Evolutionary conservation across 2,329 filamentous ascomycete genomes (phyloP), one percentile per base, ranked within the genome.

Genomic region (Pseudocercospora eumusae): DNA sequence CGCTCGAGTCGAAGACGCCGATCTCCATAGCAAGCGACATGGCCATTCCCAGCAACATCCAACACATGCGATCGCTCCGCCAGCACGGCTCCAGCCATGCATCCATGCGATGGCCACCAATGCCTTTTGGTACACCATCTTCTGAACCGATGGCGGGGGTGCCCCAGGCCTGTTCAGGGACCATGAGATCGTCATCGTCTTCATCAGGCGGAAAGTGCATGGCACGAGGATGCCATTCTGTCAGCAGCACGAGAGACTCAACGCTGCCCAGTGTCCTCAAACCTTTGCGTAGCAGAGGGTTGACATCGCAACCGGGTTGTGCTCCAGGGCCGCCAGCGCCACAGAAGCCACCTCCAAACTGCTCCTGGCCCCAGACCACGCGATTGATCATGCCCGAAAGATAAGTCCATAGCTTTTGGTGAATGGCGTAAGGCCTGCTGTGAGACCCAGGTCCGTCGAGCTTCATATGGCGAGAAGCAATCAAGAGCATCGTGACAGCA

Each of bases 41-140:
- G 13, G 92, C 92, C 40, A 92, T 96, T 72, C 92, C 96, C 28
- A 98, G 83, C 13, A 98, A 81, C 92, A 97, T 97, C 93, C 93
- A 97, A 73, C 91, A 96, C 91, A 97, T 96, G 59, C 92, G 89
- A 72, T 97, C 93, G 63, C 80, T 82, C 69, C 93, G 85, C 92
- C 93, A 97, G 8, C 92, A 93, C 2, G 95, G 95, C 75, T 99
- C 95, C 3, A 98, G 85, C 92, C 95, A 98, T 74, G 92, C 93
- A 73, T 96, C 92, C 66, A 97, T 95, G 27, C 92, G 83, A 74
- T 90, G 88, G 9, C 91, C 92, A 49, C 92, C 91, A 20, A 92
- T 84, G n/a, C 86, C 85, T 28, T 83, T 84, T 44, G 74, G 70
- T 55, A 73, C 69, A 11, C 82, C 79, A 23, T 80, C 78, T 25